phyloP scores from a whole-genome alignment of 2,329 filamentous ascomycete species.

The Akanthomyces muscarius region DNA sequence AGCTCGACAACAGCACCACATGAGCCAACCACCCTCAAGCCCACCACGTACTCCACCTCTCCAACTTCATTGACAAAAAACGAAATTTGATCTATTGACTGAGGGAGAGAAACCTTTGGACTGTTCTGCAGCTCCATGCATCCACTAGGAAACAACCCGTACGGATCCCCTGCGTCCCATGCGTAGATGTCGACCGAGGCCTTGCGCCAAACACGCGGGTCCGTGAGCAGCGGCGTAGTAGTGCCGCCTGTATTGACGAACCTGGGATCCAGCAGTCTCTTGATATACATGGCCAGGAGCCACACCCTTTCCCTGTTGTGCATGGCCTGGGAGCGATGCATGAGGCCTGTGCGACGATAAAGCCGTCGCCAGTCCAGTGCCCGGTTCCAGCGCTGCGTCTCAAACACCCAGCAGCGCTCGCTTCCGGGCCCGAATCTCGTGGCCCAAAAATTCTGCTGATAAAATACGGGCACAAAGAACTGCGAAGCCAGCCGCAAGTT shows the following conservation, averaged over 20 bases:
- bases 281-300: neutral
- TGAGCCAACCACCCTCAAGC: conserved; percentile 1
- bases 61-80: neutral
- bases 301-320: conserved; percentile 6
- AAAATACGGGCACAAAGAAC: neutral
- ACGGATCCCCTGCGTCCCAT: neutral
- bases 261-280: neutral
- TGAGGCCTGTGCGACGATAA: neutral
- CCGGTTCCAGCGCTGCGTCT: neutral
- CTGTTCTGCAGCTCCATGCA: neutral
- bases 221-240: neutral
- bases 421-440: neutral
- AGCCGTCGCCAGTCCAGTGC: neutral
- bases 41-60: neutral
- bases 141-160: neutral
- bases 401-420: conserved; percentile 1
- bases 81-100: neutral
- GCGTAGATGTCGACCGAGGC: neutral
- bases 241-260: neutral
- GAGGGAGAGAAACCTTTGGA: neutral
- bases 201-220: neutral
- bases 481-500: neutral
- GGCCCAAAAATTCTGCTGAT: neutral
- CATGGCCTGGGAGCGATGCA: neutral
- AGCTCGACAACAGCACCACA: conserved; percentile 2